Conservation (phyloP, 108 stramenopile genomes). For the Cyclotella baltica region DNA sequence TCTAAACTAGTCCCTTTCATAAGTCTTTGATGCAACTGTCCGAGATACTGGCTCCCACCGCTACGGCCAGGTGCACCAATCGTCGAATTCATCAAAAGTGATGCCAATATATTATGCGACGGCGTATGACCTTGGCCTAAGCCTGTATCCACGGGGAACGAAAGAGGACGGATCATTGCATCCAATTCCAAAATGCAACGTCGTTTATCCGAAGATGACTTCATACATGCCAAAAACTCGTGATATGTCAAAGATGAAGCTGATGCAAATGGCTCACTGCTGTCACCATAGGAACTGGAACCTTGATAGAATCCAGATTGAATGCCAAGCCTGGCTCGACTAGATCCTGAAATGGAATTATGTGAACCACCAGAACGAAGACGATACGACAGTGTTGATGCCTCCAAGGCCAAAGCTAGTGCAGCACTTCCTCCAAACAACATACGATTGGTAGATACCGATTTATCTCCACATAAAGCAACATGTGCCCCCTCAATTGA, state of each 20-base stretch:
- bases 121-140: slow-evolving; percentile 12
- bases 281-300: slow-evolving; percentile 10
- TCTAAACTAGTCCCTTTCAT: slow-evolving; percentile 69
- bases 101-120: slow-evolving; percentile 20
- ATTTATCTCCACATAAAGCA: slow-evolving; percentile 18
- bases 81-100: slow-evolving; percentile 2
- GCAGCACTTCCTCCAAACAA: slow-evolving; percentile 67
- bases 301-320: slow-evolving; percentile 60
- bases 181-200: slow-evolving; percentile 74
- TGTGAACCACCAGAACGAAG: slow-evolving; percentile 30
- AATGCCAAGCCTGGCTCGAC: slow-evolving; percentile 52
- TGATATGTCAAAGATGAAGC: slow-evolving; percentile 59
- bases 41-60: slow-evolving; percentile 22
- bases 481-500: slow-evolving; percentile 45
- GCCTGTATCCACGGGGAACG: slow-evolving; percentile 11
- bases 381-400: slow-evolving; percentile 71
- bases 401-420: slow-evolving; percentile 74
- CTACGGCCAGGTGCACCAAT: slow-evolving; percentile 8
- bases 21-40: slow-evolving; percentile 40
- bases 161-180: slow-evolving; percentile 51
- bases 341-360: not conserved
- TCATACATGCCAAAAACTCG: slow-evolving; percentile 67
- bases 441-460: slow-evolving; percentile 26
- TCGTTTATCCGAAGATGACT: slow-evolving; percentile 58
- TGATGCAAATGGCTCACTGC: slow-evolving; percentile 50